Evolutionary conservation across 176 grass and related monocot species (phyloP).

Genomic region (Puccinellia tenuiflora): DNA sequence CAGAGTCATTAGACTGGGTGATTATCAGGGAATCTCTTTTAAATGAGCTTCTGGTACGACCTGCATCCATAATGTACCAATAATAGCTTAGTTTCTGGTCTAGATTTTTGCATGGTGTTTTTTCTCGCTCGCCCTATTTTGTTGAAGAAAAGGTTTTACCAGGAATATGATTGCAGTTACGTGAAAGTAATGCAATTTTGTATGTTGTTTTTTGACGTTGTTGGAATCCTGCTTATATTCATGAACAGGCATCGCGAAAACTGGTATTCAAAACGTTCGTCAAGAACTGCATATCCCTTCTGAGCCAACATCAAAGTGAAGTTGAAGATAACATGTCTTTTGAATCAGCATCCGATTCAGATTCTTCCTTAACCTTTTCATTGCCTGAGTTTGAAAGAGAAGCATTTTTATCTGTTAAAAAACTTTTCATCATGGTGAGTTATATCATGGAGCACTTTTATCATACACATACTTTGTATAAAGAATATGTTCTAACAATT

Average conservation of each 20-base stretch:
- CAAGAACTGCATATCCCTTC: slow-evolving; percentile 58
- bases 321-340: slow-evolving; percentile 29
- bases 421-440: slow-evolving; percentile 70
- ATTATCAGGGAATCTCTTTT: slow-evolving; percentile 76
- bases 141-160: slow-evolving; percentile 12
- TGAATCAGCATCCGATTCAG: slow-evolving; percentile 37
- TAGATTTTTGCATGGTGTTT: neutral
- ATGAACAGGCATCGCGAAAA: slow-evolving; percentile 60
- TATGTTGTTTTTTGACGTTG: slow-evolving; percentile 12
- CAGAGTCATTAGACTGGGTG: slow-evolving; percentile 74
- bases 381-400: slow-evolving; percentile 49
- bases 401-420: slow-evolving; percentile 49
- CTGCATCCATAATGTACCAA: slow-evolving; percentile 2
- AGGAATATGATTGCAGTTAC: neutral
- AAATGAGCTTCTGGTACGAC: slow-evolving; percentile 69
- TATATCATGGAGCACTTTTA: slow-evolving; percentile 9
- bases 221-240: slow-evolving; percentile 6
- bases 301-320: slow-evolving; percentile 43
- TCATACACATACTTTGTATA: slow-evolving; percentile 21
- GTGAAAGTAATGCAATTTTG: slow-evolving; percentile 17
- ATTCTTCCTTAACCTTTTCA: slow-evolving; percentile 47
- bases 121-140: neutral
- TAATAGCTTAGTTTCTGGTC: slow-evolving; percentile 8
- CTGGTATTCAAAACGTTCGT: slow-evolving; percentile 63
- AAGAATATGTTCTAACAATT: slow-evolving; percentile 17